phyloP scores from a whole-genome alignment of 352 stramenopile genomes.

The Phytophthora cajani region DNA sequence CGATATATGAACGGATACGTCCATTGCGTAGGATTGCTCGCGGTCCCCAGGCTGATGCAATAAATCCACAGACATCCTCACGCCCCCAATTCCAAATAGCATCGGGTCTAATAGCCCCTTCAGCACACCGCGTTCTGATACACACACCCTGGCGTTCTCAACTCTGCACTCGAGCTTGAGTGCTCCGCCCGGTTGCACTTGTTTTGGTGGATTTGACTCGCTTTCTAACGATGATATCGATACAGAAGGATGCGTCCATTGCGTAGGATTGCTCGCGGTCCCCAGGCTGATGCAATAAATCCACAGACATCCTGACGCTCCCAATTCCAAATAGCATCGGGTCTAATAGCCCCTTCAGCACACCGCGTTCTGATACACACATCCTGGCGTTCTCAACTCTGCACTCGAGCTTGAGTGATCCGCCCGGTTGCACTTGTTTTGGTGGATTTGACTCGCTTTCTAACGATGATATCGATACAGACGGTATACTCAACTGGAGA shows the following conservation, averaged over 20 bases:
- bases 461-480: constrained; percentile 32
- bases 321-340: constrained; percentile 24
- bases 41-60: constrained; percentile 27
- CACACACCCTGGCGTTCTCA: constrained; percentile 19
- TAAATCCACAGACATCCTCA: constrained; percentile 26
- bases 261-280: constrained; percentile 26
- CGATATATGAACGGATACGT: constrained; percentile 29
- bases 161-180: constrained; percentile 26
- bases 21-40: constrained; percentile 24
- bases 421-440: constrained; percentile 20
- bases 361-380: constrained; percentile 23
- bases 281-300: constrained; percentile 32
- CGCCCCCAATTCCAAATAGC: constrained; percentile 26
- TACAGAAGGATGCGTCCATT: constrained; percentile 26
- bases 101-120: constrained; percentile 23
- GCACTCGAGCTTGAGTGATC: constrained; percentile 25
- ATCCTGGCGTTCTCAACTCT: constrained; percentile 22
- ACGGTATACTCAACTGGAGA: constrained; percentile 30
- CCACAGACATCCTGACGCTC: constrained; percentile 16
- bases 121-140: constrained; percentile 28
- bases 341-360: constrained; percentile 28
- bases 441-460: constrained; percentile 13
- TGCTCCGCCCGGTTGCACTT: constrained; percentile 20
- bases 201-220: constrained; percentile 3
- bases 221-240: constrained; percentile 35